Conservation (phyloP, 805 yeast species). For the Wickerhamiella spandovensis region DNA sequence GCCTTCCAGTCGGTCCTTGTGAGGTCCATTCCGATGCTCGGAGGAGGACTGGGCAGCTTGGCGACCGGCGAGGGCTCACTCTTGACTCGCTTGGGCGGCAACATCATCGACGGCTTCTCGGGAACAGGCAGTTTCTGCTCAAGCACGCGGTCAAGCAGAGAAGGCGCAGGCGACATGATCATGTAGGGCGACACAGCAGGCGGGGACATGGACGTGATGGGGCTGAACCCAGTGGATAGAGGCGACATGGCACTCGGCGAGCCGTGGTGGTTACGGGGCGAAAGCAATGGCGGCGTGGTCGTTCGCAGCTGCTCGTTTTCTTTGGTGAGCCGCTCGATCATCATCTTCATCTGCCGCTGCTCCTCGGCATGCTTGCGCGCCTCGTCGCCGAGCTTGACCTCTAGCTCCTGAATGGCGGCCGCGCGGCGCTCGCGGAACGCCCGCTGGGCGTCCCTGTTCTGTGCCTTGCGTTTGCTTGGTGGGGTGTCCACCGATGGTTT, state of each 20-base stretch:
- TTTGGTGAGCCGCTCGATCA: constrained; percentile 51
- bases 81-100: background rate
- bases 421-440: constrained; percentile 70
- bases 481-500: constrained; percentile 66
- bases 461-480: constrained; percentile 38
- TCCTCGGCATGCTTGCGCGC: constrained; percentile 55
- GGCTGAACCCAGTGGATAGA: constrained; percentile 3
- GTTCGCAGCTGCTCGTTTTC: constrained; percentile 34
- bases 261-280: constrained; percentile 2
- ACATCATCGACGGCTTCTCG: background rate
- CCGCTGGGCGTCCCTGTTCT: constrained; percentile 77
- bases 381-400: constrained; percentile 86
- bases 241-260: background rate
- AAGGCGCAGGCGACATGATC: constrained; percentile 13
- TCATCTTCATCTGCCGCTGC: constrained; percentile 69
- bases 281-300: constrained; percentile 24
- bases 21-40: constrained; percentile 12
- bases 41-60: background rate
- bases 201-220: constrained; percentile 23
- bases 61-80: background rate
- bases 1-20: constrained; percentile 15
- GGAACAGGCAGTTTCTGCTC: constrained; percentile 25
- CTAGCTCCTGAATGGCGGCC: constrained; percentile 39
- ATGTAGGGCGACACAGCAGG: constrained; percentile 4
- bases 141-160: constrained; percentile 24